Evolutionary conservation across 352 stramenopile genomes (phyloP).

Genomic region (Globisporangium orthogonon): DNA sequence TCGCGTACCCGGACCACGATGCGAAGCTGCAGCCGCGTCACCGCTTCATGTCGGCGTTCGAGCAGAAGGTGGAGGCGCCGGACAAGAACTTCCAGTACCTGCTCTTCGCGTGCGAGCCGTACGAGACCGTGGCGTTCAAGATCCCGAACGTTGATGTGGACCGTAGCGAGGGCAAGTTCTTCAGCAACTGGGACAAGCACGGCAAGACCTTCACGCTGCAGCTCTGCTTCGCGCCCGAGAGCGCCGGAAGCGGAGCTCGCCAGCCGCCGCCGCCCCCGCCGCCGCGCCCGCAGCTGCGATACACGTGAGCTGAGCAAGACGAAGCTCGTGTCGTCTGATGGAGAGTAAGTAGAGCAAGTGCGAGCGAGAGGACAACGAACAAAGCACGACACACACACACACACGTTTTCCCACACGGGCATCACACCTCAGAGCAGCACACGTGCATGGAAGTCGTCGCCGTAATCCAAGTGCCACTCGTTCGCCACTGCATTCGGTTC

Average conservation of each 20-base stretch:
- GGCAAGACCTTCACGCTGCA: conserved; percentile 95
- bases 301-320: conserved; percentile 9
- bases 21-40: conserved; percentile 92
- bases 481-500: neutral
- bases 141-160: conserved; percentile 96
- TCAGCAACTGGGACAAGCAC: conserved; percentile 97
- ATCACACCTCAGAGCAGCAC: no score
- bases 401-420: neutral
- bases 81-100: conserved; percentile 96
- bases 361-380: neutral
- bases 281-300: conserved; percentile 43
- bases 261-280: conserved; percentile 45
- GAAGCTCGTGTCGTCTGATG: no score
- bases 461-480: neutral
- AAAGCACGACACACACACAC: neutral
- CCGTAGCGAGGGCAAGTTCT: conserved; percentile 93
- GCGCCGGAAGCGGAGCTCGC: conserved; percentile 5
- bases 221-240: conserved; percentile 46
- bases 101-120: conserved; percentile 97
- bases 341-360: no score
- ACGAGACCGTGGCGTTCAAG: conserved; percentile 99
- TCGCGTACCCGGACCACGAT: conserved; percentile 96
- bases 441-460: neutral
- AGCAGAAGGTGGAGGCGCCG: conserved; percentile 96
- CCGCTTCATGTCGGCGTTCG: conserved; percentile 99